phyloP scores from a whole-genome alignment of 2,329 filamentous ascomycete species.

The Saccharata proteae region DNA sequence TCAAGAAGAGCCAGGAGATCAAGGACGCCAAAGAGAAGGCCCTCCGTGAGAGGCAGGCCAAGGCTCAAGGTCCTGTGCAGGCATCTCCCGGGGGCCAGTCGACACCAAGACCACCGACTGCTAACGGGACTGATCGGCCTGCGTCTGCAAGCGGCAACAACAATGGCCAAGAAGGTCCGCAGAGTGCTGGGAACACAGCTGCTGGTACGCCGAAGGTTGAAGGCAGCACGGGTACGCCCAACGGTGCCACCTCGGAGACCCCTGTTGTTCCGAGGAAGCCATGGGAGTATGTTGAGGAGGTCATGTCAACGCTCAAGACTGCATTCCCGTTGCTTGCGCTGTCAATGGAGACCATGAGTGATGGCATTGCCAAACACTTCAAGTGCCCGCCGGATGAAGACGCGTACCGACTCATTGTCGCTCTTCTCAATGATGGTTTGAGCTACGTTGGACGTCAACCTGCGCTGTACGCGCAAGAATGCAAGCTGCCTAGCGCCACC shows the following conservation, averaged over 20 bases:
- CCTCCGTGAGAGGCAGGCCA: conserved; percentile 35
- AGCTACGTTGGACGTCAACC: conserved; percentile 86
- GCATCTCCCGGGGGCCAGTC: conserved; percentile 12
- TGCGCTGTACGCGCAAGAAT: conserved; percentile 73
- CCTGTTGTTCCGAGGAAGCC: conserved; percentile 51
- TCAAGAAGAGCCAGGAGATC: conserved; percentile 72
- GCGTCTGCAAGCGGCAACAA: conserved; percentile 13
- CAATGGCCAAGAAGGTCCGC: conserved; percentile 15
- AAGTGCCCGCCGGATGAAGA: conserved; percentile 98
- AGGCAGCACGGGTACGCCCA: conserved; percentile 19
- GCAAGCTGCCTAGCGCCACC: conserved; percentile 78
- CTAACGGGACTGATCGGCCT: conserved; percentile 25
- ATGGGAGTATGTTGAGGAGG: conserved; percentile 94
- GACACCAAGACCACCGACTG: conserved; percentile 28
- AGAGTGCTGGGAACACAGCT: conserved; percentile 11
- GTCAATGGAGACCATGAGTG: conserved; percentile 99
- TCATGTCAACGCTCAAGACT: conserved; percentile 90
- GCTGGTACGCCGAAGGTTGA: conserved; percentile 28
- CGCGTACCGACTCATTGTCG: conserved; percentile 94
- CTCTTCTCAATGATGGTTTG: conserved; percentile 85
- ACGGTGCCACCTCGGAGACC: conserved; percentile 13
- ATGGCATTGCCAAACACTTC: conserved; percentile 98
- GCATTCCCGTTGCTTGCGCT: conserved; percentile 90
- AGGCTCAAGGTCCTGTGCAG: conserved; percentile 24
- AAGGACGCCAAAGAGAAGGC: conserved; percentile 45